Base-by-base conservation (phyloP, 2,329 filamentous ascomycete species). In the Trichoderma koningii region DNA sequence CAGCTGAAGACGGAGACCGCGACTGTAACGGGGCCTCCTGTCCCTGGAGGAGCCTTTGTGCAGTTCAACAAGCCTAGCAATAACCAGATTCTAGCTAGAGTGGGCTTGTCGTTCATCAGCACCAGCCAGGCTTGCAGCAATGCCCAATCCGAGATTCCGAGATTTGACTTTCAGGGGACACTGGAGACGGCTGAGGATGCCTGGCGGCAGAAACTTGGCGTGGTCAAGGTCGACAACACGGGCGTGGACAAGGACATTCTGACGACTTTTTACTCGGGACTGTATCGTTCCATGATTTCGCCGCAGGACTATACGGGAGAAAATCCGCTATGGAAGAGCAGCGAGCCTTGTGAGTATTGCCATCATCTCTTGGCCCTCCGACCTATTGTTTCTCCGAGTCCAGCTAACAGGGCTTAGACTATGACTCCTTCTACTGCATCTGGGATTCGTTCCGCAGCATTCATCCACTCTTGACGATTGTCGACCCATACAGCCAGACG, bases 221-320 rank as follows among this genome's bases (percentile, higher is more conserved):
- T 83, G 0, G 78, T 92, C 23, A 76, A 79, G 26, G 76, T 92
- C 4, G 81, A 90, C 67, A 76, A 82, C 0, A 79, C 71, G 0
- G 82, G 81, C 0, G 82, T 86, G 4, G 83, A 84, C 10, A 82
- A 81, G 60, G 79, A 82, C n/a, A 71, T 91, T 34, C 84, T 89
- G 71, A 85, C 80, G 3, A 82, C 85, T 0, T 91, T 92, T 70
- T 92, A 89, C 87, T 89, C 86, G 47, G 88, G 88, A 0, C 75
- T 88, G 6, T 92, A 92, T 71, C 81, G 89, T 42, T 80, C 85
- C 0, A 82, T 91, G 80, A 83, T 92, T 52, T 89, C 85, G 42
- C 89, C 89, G 5, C 89, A 92, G 72, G 89, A 92, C 71, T 91
- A 91, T 70, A 92, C 89, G 0, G 88, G 88, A 1, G 89, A 92